Evolutionary conservation across 768 basidiomycete genomes (phyloP).

Genomic region (Collybiopsis luxurians): DNA sequence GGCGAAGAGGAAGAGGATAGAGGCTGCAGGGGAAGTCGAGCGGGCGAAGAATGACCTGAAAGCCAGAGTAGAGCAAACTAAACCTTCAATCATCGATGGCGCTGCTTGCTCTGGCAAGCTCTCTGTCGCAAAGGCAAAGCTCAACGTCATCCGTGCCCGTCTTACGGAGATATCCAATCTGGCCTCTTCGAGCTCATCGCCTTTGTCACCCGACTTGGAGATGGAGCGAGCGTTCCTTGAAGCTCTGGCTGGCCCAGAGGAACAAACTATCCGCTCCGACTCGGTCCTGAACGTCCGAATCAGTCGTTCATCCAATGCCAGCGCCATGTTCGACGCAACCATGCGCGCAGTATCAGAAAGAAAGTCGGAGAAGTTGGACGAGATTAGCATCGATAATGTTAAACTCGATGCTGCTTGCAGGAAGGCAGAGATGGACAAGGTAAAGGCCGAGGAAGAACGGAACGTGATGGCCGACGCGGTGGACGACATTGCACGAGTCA

Average conservation of each 20-base stretch:
- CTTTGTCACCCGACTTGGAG: constrained; percentile 56
- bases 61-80: constrained; percentile 68
- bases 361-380: constrained; percentile 75
- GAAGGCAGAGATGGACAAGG: constrained; percentile 68
- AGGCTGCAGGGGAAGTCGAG: constrained; percentile 72
- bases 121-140: constrained; percentile 63
- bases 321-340: constrained; percentile 82
- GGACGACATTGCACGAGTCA: constrained; percentile 59
- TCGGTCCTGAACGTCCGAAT: constrained; percentile 58
- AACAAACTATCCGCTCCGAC: constrained; percentile 56
- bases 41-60: constrained; percentile 72
- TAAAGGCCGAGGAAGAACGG: constrained; percentile 63
- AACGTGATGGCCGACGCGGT: constrained; percentile 63
- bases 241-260: constrained; percentile 68
- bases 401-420: constrained; percentile 65
- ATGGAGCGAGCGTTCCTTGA: constrained; percentile 71
- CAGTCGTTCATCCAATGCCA: constrained; percentile 70
- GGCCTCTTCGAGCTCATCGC: constrained; percentile 28
- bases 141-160: constrained; percentile 61
- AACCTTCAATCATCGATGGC: constrained; percentile 69
- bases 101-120: constrained; percentile 72
- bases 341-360: constrained; percentile 82
- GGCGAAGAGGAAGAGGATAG: constrained; percentile 62
- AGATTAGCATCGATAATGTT: constrained; percentile 63
- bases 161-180: constrained; percentile 53